Conservation (phyloP, 2,329 filamentous ascomycete species). For the Fusarium dimerum region DNA sequence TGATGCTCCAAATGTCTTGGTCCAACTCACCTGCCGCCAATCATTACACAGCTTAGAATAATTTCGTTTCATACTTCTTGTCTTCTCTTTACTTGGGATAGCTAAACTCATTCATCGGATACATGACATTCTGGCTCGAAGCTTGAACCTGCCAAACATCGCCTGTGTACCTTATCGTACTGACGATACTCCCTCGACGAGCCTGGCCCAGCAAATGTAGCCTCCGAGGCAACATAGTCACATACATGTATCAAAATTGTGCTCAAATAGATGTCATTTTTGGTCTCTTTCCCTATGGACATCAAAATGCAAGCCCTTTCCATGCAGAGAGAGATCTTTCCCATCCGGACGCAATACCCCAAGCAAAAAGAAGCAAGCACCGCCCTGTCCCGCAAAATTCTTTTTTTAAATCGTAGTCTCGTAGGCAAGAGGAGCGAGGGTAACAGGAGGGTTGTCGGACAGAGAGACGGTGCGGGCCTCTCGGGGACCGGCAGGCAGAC, state of each 20-base stretch:
- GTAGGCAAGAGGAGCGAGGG: conserved; percentile 87
- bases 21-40: too few species aligned
- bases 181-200: too few species aligned
- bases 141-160: too few species aligned
- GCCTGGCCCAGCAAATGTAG: too few species aligned
- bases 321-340: conserved; percentile 46
- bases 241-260: conserved; percentile 18
- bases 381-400: conserved; percentile 28
- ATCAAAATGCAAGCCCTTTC: conserved; percentile 45
- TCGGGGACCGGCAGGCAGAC: conserved; percentile 78
- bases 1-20: too few species aligned
- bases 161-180: too few species aligned
- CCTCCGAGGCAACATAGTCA: background rate
- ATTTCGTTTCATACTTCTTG: too few species aligned
- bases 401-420: conserved; percentile 91
- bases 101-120: too few species aligned
- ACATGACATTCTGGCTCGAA: too few species aligned
- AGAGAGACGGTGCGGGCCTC: conserved; percentile 77
- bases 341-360: conserved; percentile 46
- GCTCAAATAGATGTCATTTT: conserved; percentile 37
- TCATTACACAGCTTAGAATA: too few species aligned
- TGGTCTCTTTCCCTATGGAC: conserved; percentile 42
- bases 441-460: conserved; percentile 86
- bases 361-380: conserved; percentile 43
- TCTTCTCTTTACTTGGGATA: too few species aligned